Evolutionary conservation across 768 basidiomycete species (phyloP), one percentile per base, ranked within the genome.

Genomic region (Asterophora parasitica): DNA sequence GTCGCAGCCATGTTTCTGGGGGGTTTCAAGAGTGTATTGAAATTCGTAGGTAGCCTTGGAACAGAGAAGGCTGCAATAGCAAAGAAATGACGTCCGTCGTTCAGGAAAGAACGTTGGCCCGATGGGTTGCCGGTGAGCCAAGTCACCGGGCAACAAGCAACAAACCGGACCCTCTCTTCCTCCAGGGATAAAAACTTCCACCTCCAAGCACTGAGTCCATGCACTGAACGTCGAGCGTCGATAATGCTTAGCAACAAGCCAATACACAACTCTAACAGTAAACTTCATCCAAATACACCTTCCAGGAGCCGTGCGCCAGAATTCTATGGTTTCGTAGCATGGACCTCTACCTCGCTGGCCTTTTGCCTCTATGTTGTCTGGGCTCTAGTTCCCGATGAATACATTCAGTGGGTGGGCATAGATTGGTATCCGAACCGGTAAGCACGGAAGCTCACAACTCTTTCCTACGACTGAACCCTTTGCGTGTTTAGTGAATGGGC

Each of bases 281-380:
- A 49, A 10, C 39, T 35, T 37, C 33, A 31, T 7, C 27, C 30
- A 16, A 13, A 27, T 28, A 28, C 27, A 2, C 44, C 40, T 20
- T 8, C 30, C 12, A 51, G 78, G 51, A 85, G 81, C 61, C 81
- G 86, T 7, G 85, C 87, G 10, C 77, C 86, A 35, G 91, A 93
- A 66, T 85, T 92, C 58, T 91, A 92, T 56, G 91, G 92, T n/a
- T 93, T 92, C 61, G 88, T 87, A 4, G 88, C 87, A 12, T 88
- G 83, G 84, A 82, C 83, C 7, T 81, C 81, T 0, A 92, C 92
- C 0, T 82, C 78, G 43, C 65, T 91, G 20, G 65, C 81, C 2
- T 92, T 86, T 59, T 63, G 77, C 44, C 58, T 87, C 19, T 92
- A 86, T 61, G 58, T 91, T 28, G 67, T 91, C 5, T 93, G 91